Conservation (phyloP, 2,329 filamentous ascomycete species). For the Dothidotthia symphoricarpi region DNA sequence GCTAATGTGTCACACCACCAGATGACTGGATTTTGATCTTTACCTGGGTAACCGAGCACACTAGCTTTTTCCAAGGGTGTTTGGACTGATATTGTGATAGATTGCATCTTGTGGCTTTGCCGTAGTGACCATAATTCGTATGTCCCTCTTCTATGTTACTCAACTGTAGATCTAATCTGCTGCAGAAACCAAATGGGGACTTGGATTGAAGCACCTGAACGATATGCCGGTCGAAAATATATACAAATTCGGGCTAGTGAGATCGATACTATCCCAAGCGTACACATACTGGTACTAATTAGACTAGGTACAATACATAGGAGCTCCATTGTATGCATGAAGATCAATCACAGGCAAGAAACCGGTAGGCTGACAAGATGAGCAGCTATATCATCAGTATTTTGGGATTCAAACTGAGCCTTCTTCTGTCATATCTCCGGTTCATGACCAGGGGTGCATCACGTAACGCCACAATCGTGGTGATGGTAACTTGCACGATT, state of each 20-base stretch:
- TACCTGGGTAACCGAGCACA: conserved; percentile 10
- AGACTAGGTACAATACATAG: conserved; percentile 16
- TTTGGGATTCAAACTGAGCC: conserved; percentile 16
- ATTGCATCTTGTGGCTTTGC: conserved; percentile 14
- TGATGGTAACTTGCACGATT: conserved; percentile 11
- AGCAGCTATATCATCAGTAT: conserved; percentile 17
- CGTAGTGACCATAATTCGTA: conserved; percentile 12
- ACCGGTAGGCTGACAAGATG: not conserved
- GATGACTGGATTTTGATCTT: conserved; percentile 12
- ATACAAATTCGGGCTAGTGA: conserved; percentile 16
- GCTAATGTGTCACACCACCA: not conserved
- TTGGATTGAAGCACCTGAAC: conserved; percentile 7
- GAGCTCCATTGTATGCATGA: conserved; percentile 14
- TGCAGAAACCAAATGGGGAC: conserved; percentile 15
- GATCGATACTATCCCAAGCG: not conserved
- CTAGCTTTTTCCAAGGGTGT: not conserved
- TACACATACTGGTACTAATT: conserved; percentile 2
- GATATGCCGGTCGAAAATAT: conserved; percentile 14
- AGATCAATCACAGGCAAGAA: not conserved
- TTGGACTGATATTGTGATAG: not conserved
- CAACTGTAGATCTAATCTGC: not conserved
- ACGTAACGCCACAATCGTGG: conserved; percentile 7
- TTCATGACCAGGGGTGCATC: conserved; percentile 16
- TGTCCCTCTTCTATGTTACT: not conserved
- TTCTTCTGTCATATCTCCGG: conserved; percentile 13